phyloP scores from a whole-genome alignment of 2,329 filamentous ascomycete species.

The Penicillium janthinellum region DNA sequence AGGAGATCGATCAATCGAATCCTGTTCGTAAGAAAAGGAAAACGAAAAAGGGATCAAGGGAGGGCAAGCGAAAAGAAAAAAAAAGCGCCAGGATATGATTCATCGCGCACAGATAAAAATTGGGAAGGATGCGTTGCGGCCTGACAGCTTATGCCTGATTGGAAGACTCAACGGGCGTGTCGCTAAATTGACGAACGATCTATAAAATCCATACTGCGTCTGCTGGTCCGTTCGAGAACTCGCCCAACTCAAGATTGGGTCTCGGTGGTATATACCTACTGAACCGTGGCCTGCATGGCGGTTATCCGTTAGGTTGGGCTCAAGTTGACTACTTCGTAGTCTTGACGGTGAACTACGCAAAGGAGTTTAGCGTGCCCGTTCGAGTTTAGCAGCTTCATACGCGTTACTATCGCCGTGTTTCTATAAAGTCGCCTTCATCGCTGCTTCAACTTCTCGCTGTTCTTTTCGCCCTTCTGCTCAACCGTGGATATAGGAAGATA shows the following conservation, averaged over 20 bases:
- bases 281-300: neutral
- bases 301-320: conserved; percentile 2
- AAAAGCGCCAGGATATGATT: conserved; percentile 16
- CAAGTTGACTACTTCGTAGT: neutral
- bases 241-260: neutral
- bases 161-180: conserved; percentile 12
- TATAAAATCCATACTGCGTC: neutral
- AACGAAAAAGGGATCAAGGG: conserved; percentile 2
- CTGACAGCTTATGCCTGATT: conserved; percentile 31
- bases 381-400: too few relatives aligned
- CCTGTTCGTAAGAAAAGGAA: neutral
- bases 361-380: too few relatives aligned
- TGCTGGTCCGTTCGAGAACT: neutral
- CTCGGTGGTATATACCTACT: neutral
- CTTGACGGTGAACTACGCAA: too few relatives aligned
- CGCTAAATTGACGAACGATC: neutral
- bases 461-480: too few relatives aligned
- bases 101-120: conserved; percentile 28
- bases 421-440: too few relatives aligned
- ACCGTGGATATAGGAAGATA: too few relatives aligned
- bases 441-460: too few relatives aligned
- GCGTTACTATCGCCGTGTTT: too few relatives aligned
- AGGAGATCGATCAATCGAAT: conserved; percentile 25
- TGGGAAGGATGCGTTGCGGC: conserved; percentile 28
- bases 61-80: conserved; percentile 5